Base-by-base conservation (phyloP, 306 rosid genomes). In the Lupinus albus region DNA sequence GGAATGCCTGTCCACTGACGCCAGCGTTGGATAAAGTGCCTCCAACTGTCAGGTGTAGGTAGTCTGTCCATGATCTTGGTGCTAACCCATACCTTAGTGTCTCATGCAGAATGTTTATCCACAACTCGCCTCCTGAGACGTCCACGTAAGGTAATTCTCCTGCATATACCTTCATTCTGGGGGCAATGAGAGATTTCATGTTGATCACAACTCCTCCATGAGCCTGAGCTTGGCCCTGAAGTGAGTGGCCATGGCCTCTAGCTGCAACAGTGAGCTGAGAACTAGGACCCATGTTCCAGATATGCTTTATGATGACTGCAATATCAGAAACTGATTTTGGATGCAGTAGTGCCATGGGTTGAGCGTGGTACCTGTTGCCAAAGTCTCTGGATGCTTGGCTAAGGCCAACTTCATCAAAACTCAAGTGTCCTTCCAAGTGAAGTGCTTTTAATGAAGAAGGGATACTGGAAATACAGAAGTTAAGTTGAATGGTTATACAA, bases 11-110 rank as follows among this genome's bases (percentile, higher is more conserved):
- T 4, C 99, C 99, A 53, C 99, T 93, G 68, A 90, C 72, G 57
- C 99, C 99, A 30, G 96, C 99, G 48, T 93, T 93, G 66, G 99
- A 90, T 41, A 93, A 88, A 49, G 99, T 93, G 20, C 99, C 99
- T 6, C 99, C 99, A 70, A 90, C 93, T 7, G 99, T 90, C 6
- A 93, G 89, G 74, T 90, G 92, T 1, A 93, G 70, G 77, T 93
- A 93, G 63, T 93, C 97, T 48, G 99, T 93, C 99, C 99, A 93
- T 58, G 99, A 86, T 77, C 82, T 93, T 52, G 99, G 99, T 42
- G 99, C 79, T 65, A 88, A 70, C 25, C 99, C 99, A 61, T 83
- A 76, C 68, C 83, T 85, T 69, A 93, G 76, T 66, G 85, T 88
- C 82, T 90, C 97, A 78, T 76, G 93, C 96, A 93, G 72, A 72